Evolutionary conservation across 164 flowering plant genomes (phyloP).

Genomic region (Malania oleifera): DNA sequence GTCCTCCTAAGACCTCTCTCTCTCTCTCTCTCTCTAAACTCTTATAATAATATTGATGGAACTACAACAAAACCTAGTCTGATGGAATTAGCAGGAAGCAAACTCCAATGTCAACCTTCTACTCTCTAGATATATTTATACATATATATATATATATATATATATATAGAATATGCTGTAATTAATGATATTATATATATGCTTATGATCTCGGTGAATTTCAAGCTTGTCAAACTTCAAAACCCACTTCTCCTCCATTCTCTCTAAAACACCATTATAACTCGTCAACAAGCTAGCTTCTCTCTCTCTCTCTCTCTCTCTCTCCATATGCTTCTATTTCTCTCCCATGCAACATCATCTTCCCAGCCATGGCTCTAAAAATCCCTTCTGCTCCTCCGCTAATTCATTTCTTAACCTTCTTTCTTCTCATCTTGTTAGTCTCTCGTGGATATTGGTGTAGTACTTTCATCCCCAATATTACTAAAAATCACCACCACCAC

Average conservation of each 20-base stretch:
- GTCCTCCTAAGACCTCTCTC: conserved; percentile 3
- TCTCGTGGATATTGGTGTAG: conserved; percentile 17
- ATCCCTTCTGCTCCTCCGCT: not conserved
- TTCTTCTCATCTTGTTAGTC: conserved; percentile 26
- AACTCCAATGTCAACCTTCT: conserved; percentile 12
- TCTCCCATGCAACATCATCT: conserved; percentile 18
- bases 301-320: not conserved
- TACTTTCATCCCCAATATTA: conserved; percentile 7
- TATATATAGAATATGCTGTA: no score
- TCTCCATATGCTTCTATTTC: conserved; percentile 1
- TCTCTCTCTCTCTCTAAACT: conserved; percentile 12
- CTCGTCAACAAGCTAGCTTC: no score
- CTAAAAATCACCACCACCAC: not conserved
- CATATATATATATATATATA: no score
- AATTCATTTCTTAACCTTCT: conserved; percentile 12
- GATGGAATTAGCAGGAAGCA: conserved; percentile 23
- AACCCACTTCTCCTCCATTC: not conserved
- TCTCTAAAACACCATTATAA: conserved; percentile 4
- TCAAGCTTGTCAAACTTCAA: conserved; percentile 19
- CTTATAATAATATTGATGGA: not conserved
- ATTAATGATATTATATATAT: no score
- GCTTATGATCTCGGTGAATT: no score
- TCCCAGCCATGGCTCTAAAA: conserved; percentile 24
- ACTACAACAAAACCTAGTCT: conserved; percentile 4
- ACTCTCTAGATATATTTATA: conserved; percentile 9